These are phyloP conservation scores for Aspergillus indologenus DNA, from an alignment of 495 filamentous ascomycete genomes.

Conservation along the genomic window DNA sequence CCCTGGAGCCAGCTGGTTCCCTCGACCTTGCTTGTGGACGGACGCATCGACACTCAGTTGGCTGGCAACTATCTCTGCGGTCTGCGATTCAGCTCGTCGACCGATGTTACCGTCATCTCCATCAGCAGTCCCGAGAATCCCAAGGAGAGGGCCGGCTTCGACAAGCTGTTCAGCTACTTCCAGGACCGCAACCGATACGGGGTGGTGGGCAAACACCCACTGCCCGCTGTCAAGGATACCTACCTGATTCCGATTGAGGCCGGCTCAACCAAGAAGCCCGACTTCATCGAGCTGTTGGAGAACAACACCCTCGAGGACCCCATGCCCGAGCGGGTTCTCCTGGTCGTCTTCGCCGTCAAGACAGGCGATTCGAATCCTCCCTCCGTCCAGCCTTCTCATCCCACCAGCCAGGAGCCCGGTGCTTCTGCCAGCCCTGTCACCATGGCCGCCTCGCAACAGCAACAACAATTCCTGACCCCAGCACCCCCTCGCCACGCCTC, in stretches of 20 bases:
- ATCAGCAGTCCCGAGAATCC: slow-evolving; percentile 56
- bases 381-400: slow-evolving; percentile 46
- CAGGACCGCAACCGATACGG: slow-evolving; percentile 72
- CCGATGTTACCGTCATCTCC: slow-evolving; percentile 69
- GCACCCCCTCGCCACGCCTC: slow-evolving; percentile 18
- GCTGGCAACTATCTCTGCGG: slow-evolving; percentile 88
- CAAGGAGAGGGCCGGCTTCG: slow-evolving; percentile 53
- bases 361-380: slow-evolving; percentile 41
- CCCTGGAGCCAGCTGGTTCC: slow-evolving; percentile 73
- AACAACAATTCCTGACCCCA: slow-evolving; percentile 31
- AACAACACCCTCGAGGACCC: slow-evolving; percentile 66
- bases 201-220: slow-evolving; percentile 68
- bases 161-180: slow-evolving; percentile 77
- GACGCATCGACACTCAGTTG: slow-evolving; percentile 73
- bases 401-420: slow-evolving; percentile 36
- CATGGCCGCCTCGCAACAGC: slow-evolving; percentile 38
- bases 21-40: slow-evolving; percentile 66
- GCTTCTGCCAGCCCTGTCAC: slow-evolving; percentile 45
- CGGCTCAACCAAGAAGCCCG: slow-evolving; percentile 55
- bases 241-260: slow-evolving; percentile 74
- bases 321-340: slow-evolving; percentile 65
- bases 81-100: slow-evolving; percentile 66
- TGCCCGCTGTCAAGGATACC: slow-evolving; percentile 68
- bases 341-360: slow-evolving; percentile 74
- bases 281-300: slow-evolving; percentile 74